A percentile compares a stretch with the other conserved stretches of the same genome.
Conservation (phyloP, 2,329 filamentous ascomycete genomes). For the Aspergillus jensenii region DNA sequence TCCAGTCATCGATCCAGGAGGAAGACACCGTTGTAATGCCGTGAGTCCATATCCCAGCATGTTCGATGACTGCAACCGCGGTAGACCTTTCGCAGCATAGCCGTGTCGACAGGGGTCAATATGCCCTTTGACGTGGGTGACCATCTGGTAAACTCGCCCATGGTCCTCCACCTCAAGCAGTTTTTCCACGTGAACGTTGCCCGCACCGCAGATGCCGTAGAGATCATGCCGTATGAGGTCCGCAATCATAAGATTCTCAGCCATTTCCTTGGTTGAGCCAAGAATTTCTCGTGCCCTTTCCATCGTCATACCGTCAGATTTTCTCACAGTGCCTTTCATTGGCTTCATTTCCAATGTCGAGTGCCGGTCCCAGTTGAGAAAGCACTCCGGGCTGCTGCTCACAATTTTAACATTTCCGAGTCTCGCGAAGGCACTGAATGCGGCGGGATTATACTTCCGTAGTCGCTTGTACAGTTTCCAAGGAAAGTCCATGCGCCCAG, state of each 20-base stretch:
- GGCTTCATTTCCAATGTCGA: conserved; percentile 67
- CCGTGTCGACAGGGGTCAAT: conserved; percentile 28
- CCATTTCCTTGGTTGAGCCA: conserved; percentile 81
- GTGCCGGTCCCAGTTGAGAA: conserved; percentile 65
- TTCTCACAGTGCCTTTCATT: conserved; percentile 96
- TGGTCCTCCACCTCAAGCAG: conserved; percentile 89
- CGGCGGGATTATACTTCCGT: conserved; percentile 71
- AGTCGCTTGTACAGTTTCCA: conserved; percentile 75
- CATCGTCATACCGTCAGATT: conserved; percentile 67
- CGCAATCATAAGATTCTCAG: conserved; percentile 97
- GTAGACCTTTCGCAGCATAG: conserved; percentile 30
- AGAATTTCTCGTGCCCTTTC: conserved; percentile 71
- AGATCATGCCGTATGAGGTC: conserved; percentile 94
- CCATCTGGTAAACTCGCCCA: conserved; percentile 86
- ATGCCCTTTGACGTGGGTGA: conserved; percentile 77
- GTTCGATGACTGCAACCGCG: conserved; percentile 30
- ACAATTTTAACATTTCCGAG: conserved; percentile 70
- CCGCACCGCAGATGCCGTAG: conserved; percentile 76
- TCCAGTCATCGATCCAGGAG: conserved; percentile 94
- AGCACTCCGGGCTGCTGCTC: conserved; percentile 85
- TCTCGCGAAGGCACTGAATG: conserved; percentile 79
- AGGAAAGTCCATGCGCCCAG: conserved; percentile 40
- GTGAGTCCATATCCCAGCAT: conserved; percentile 60
- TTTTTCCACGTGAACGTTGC: conserved; percentile 70
- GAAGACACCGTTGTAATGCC: conserved; percentile 73